Base-by-base conservation (phyloP, 1,284 basidiomycete genomes). In the Kwoniella shivajii region DNA sequence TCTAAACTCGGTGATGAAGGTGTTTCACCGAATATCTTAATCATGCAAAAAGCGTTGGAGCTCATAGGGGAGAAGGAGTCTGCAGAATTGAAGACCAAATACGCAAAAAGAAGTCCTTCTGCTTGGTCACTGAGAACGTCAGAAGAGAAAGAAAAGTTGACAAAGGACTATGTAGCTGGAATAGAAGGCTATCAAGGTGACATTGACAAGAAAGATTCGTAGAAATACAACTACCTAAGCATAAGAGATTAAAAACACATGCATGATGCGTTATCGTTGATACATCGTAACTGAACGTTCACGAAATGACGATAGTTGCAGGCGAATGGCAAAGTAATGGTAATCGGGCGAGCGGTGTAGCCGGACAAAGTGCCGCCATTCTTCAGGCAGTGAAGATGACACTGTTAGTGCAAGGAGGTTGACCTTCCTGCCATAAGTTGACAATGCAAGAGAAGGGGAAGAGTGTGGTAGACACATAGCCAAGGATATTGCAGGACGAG, bases 101-200 rank as follows among this genome's bases (percentile, higher is more conserved):
- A 69, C 30, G 59, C 43, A n/a, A 48, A 53, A n/a, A 54, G 66
- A 5, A 71, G 77, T 56, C 76, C 76, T 4, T 61, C 76, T 1
- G 79, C 80, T 3, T 74, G 69, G 59, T 72, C 69, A 10, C 79
- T 82, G 56, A 69, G 67, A 44, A 55, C 63, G 7, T 45, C 48
- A 1, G 64, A 66, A n/a, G 72, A 73, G 66, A 63, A 65, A 54
- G 61, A 59, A 43, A 63, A 61, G 54, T 62, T 68, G 18, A 34
- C 11, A 22, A 47, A 26, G n/a, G 26, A 16, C 11, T 47, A 22
- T 34, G 13, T 34, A 4, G 18, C 18, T 16, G 31, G 45, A 4
- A 31, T 47, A 30, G 45, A 22, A 16, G 45, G 45, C 18, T 47
- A 22, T 29, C 45, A 47, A 20, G 45, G 45, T 22, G 27, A 45